These are phyloP conservation scores for Rhodamnia argentea DNA, from an alignment of 345 rosid species.

Conservation along the genomic window DNA sequence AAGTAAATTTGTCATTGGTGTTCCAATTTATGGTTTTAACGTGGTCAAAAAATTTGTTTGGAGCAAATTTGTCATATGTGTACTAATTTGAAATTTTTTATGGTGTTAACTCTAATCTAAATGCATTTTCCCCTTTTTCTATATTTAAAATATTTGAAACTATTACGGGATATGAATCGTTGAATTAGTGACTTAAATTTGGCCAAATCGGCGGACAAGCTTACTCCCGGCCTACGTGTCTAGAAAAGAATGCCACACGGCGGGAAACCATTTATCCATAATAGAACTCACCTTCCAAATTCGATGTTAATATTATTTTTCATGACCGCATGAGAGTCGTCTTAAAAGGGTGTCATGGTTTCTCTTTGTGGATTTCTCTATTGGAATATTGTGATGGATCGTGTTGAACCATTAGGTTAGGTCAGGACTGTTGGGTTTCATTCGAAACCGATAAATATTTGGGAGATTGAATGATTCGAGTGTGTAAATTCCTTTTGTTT, in stretches of 20 bases:
- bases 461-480: neutral
- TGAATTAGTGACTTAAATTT: no score
- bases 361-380: neutral
- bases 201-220: no score
- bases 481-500: neutral
- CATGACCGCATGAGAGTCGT: fast-evolving
- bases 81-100: no score
- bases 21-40: no score
- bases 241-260: neutral
- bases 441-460: fast-evolving
- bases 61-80: no score
- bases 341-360: neutral
- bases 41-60: no score
- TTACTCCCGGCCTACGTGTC: fast-evolving
- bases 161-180: fast-evolving
- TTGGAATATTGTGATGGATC: neutral
- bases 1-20: no score
- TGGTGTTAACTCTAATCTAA: neutral
- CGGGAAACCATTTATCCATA: fast-evolving
- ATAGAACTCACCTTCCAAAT: fast-evolving
- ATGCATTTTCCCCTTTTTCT: neutral
- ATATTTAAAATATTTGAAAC: neutral
- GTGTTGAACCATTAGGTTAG: neutral
- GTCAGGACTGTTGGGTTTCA: neutral
- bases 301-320: neutral